Conservation (phyloP, 2,329 filamentous ascomycete species). For the Westerdykella sp. region DNA sequence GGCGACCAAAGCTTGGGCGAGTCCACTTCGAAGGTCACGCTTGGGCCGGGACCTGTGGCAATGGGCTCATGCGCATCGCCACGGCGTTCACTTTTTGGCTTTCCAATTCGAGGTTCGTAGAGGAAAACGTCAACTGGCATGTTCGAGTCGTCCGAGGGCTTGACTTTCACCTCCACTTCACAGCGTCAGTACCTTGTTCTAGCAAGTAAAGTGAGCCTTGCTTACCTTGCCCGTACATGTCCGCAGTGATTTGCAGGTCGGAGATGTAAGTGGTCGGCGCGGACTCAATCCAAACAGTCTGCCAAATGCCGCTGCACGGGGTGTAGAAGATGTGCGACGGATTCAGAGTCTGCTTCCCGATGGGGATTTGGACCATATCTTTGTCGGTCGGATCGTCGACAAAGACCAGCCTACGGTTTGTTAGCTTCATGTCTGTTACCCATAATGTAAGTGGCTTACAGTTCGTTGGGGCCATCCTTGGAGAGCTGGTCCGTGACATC, state of each 20-base stretch:
- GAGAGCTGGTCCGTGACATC: conserved; percentile 49
- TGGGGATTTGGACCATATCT: conserved; percentile 51
- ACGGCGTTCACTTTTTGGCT: neutral
- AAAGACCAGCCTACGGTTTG: conserved; percentile 49
- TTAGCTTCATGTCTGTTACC: neutral
- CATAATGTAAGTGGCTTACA: conserved; percentile 38
- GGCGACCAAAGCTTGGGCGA: conserved; percentile 60
- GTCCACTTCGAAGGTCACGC: conserved; percentile 44
- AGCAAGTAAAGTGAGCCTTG: neutral
- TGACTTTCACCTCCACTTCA: conserved; percentile 52
- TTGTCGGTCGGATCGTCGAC: conserved; percentile 62
- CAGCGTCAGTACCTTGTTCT: conserved; percentile 11
- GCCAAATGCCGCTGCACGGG: conserved; percentile 69
- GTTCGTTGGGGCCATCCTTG: conserved; percentile 45
- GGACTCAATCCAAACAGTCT: conserved; percentile 65
- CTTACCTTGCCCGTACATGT: conserved; percentile 30
- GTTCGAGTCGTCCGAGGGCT: conserved; percentile 39
- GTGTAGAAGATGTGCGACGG: conserved; percentile 64
- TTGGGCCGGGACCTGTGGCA: too few relatives aligned
- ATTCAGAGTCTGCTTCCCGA: conserved; percentile 57
- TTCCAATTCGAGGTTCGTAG: conserved; percentile 18
- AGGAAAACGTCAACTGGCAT: conserved; percentile 36
- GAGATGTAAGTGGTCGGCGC: conserved; percentile 54
- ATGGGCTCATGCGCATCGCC: too few relatives aligned
- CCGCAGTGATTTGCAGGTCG: conserved; percentile 53